Evolutionary conservation across 805 yeast genomes (phyloP).

Genomic region (Yamadazyma phyllophila): DNA sequence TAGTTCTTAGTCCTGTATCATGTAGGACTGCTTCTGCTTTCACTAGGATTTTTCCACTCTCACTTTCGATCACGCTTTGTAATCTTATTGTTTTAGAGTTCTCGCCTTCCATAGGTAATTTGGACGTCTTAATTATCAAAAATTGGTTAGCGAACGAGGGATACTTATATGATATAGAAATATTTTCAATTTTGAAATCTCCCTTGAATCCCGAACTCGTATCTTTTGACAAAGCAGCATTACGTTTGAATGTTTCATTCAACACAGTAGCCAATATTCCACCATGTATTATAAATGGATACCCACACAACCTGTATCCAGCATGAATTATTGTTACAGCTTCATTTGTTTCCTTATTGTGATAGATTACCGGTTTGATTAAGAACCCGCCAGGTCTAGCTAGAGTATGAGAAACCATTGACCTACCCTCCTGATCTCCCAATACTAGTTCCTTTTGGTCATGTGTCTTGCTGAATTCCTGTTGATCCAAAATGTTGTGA

Average conservation of each 20-base stretch:
- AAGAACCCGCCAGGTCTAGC: slow-evolving; percentile 77
- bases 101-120: slow-evolving; percentile 27
- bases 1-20: slow-evolving; percentile 27
- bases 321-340: slow-evolving; percentile 68
- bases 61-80: slow-evolving; percentile 52
- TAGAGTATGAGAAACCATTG: slow-evolving; percentile 45
- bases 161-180: slow-evolving; percentile 54
- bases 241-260: slow-evolving; percentile 70
- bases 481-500: slow-evolving; percentile 32
- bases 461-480: slow-evolving; percentile 11
- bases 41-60: slow-evolving; percentile 55
- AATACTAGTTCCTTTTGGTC: not conserved
- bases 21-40: slow-evolving; percentile 51
- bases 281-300: slow-evolving; percentile 85
- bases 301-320: slow-evolving; percentile 79
- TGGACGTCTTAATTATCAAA: slow-evolving; percentile 56
- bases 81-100: slow-evolving; percentile 37
- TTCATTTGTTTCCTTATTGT: slow-evolving; percentile 53
- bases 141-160: slow-evolving; percentile 83
- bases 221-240: slow-evolving; percentile 40
- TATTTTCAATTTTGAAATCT: slow-evolving; percentile 46
- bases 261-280: slow-evolving; percentile 80
- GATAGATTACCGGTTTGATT: slow-evolving; percentile 68
- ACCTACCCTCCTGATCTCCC: slow-evolving; percentile 16
- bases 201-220: slow-evolving; percentile 38